A percentile compares a stretch with the other conserved stretches of the same genome.
Conservation (phyloP, 2,329 filamentous ascomycete species). For the Aspergillus ustus region DNA sequence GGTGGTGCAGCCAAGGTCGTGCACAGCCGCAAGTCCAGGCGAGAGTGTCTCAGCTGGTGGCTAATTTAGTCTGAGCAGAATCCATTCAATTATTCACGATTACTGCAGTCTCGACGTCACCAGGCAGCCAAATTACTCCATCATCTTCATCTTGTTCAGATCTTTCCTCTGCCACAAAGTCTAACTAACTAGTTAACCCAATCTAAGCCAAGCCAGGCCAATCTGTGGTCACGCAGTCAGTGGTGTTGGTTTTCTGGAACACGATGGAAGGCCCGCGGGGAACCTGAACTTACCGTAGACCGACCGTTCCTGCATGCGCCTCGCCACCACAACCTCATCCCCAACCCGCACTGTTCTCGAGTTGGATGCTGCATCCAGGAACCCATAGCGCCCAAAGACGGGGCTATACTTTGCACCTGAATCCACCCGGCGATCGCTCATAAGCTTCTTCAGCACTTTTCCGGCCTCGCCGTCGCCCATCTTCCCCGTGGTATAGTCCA, state of each 20-base stretch:
- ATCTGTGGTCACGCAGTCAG: constrained; percentile 14
- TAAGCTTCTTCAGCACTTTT: constrained; percentile 70
- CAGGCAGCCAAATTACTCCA: constrained; percentile 6
- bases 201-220: constrained; percentile 28
- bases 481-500: constrained; percentile 70
- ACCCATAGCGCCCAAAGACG: constrained; percentile 75
- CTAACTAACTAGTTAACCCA: not conserved
- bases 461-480: constrained; percentile 61
- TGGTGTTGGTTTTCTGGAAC: not conserved
- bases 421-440: constrained; percentile 73
- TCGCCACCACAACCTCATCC: constrained; percentile 60
- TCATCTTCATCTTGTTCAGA: not conserved
- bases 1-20: constrained; percentile 14
- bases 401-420: constrained; percentile 69
- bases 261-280: not conserved
- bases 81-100: not conserved
- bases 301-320: constrained; percentile 56
- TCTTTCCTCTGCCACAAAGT: not conserved
- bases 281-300: constrained; percentile 54
- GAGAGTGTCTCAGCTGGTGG: constrained; percentile 18
- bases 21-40: constrained; percentile 16
- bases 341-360: constrained; percentile 56
- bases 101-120: constrained; percentile 10
- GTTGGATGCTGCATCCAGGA: constrained; percentile 51
- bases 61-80: constrained; percentile 3